Conservation (phyloP, 257 asterid genomes). For the Asclepias syriaca region DNA sequence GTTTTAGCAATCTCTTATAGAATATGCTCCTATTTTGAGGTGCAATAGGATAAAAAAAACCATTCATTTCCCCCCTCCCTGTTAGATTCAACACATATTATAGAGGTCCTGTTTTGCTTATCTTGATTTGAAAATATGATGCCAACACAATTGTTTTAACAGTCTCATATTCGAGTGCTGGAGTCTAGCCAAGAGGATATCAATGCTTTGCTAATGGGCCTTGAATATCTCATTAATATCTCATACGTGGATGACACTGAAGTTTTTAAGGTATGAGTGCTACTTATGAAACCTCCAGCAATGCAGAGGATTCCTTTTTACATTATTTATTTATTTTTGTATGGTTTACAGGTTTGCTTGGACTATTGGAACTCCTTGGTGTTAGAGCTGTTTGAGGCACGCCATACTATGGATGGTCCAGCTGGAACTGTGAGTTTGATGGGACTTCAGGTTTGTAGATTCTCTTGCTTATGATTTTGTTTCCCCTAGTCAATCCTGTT, state of each 20-base stretch:
- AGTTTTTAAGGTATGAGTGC: constrained; percentile 77
- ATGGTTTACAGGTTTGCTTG: constrained; percentile 74
- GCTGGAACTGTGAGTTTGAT: constrained; percentile 60
- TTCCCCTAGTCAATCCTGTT: not conserved
- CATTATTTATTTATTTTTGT: not conserved
- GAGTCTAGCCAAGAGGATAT: constrained; percentile 78
- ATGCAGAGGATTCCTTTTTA: not conserved
- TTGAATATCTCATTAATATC: constrained; percentile 81
- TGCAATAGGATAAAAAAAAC: not conserved
- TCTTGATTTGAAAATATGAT: not conserved
- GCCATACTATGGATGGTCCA: constrained; percentile 64
- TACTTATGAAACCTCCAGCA: not conserved
- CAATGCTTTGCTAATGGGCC: constrained; percentile 64
- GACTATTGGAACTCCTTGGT: constrained; percentile 96
- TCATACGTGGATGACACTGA: constrained; percentile 98
- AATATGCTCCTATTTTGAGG: not conserved
- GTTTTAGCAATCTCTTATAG: not conserved
- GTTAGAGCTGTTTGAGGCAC: constrained; percentile 85
- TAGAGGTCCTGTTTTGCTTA: not conserved
- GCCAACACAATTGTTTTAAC: constrained; percentile 21
- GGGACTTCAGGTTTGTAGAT: constrained; percentile 69
- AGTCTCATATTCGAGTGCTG: constrained; percentile 82
- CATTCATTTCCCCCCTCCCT: not conserved
- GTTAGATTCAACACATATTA: not conserved
- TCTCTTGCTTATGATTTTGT: not conserved